Evolutionary conservation across 768 basidiomycete genomes (phyloP), one percentile per base, ranked within the genome.

Genomic region (Gymnopilus dilepis): DNA sequence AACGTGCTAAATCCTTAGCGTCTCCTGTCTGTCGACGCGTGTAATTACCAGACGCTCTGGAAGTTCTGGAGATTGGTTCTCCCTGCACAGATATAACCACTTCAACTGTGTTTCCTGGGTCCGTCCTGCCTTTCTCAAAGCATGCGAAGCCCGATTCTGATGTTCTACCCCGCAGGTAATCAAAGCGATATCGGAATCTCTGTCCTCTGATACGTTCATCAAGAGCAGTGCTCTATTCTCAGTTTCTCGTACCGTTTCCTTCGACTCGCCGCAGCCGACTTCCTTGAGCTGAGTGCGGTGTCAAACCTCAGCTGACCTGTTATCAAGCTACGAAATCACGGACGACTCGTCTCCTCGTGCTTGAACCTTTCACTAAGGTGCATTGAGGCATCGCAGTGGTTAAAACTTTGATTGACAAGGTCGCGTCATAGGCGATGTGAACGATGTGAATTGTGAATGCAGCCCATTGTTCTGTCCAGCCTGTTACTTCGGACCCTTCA

Each of bases 11-110:
- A 7, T 4, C 0, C 17, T 31, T 31, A 30, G 17, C 28, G 8
- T 22, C 47, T 50, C 47, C 47, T 50, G 26, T 50, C 47, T 50
- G 47, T 50, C 47, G 47, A 50, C 28, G 28, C 17, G 15, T 50
- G 47, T 50, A 50, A 30, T n/a, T 31, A 17, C 8, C 47, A 50
- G 45, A 47, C 28, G 28, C 28, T 31, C 12, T 48, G 45, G 11
- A n/a, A 50, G 28, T 50, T 2, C 47, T 50, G 47, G 15, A 47
- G 47, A 50, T 50, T 3, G 34, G 28, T 50, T 50, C 26, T 50
- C 28, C 47, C 26, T 50, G 17, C n/a, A 24, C 28, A 22, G 4
- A 15, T 6, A 28, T 26, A 19, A 42, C 19, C 41, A 22, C 15
- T 26, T 4, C 4, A 30, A 8, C 24, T 15, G n/a, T 28, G 4